Percentiles rank a stretch among this genome's conserved stretches.
Conservation (phyloP, 208 protist genomes). For the Angomonas ambiguus region DNA sequence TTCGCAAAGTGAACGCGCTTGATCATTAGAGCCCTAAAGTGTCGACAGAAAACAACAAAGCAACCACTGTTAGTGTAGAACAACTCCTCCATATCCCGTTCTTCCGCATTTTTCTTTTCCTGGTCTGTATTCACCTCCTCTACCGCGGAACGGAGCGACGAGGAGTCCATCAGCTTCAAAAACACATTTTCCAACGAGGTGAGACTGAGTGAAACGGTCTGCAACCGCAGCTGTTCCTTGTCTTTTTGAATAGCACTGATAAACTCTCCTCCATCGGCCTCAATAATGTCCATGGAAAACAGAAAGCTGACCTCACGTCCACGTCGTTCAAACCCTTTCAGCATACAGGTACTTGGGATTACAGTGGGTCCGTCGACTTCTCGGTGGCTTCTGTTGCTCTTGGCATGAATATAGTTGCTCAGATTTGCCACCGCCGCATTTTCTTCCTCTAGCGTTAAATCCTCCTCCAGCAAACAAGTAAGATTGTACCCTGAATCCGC, state of each 20-base stretch:
- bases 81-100: neutral
- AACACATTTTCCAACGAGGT: constrained; percentile 87
- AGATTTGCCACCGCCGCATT: constrained; percentile 30
- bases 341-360: constrained; percentile 20
- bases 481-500: constrained; percentile 66
- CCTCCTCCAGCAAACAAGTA: constrained; percentile 60
- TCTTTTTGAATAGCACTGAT: constrained; percentile 37
- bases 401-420: constrained; percentile 45
- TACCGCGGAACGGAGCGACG: constrained; percentile 14
- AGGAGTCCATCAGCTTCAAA: constrained; percentile 29
- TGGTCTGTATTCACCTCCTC: neutral
- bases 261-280: constrained; percentile 33
- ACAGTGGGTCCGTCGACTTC: constrained; percentile 14
- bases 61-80: constrained; percentile 10
- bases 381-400: constrained; percentile 29
- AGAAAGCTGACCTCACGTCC: constrained; percentile 68
- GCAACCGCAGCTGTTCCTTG: constrained; percentile 37
- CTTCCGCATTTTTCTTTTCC: neutral
- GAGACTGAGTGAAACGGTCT: constrained; percentile 53
- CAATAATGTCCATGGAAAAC: constrained; percentile 56
- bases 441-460: constrained; percentile 33
- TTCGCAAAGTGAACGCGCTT: constrained; percentile 77
- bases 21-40: constrained; percentile 68
- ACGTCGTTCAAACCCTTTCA: constrained; percentile 59
- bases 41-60: constrained; percentile 34